A percentile compares a stretch with the other conserved stretches of the same genome.
phyloP scores from a whole-genome alignment of 2,329 filamentous ascomycete genomes.

The Cladosporium velox region DNA sequence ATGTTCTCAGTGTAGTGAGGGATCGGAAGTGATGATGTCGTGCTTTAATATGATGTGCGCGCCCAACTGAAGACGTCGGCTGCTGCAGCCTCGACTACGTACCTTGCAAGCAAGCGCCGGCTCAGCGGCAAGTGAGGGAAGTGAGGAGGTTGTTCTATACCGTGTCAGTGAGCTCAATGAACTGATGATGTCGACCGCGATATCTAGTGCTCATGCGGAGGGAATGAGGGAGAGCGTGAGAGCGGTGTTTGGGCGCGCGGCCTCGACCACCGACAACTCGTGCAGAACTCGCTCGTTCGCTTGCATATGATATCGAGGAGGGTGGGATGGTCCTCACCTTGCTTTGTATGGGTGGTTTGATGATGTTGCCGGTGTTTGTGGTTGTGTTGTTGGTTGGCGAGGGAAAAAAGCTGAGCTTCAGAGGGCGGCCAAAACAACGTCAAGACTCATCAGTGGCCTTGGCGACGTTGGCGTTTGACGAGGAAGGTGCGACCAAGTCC shows the following conservation, averaged over 20 bases:
- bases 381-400: conserved; percentile 4
- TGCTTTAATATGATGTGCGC: background rate
- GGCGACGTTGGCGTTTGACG: background rate
- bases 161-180: conserved; percentile 1
- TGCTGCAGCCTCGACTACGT: background rate
- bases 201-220: background rate
- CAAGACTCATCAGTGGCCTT: background rate
- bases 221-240: background rate
- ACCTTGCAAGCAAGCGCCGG: conserved; percentile 14
- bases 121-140: background rate
- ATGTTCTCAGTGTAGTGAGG: background rate
- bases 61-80: background rate
- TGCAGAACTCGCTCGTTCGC: background rate
- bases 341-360: background rate
- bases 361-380: background rate
- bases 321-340: background rate
- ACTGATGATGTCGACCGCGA: background rate
- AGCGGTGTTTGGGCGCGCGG: background rate
- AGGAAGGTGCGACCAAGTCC: conserved; percentile 3
- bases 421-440: background rate
- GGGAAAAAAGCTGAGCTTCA: conserved; percentile 6
- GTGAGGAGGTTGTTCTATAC: background rate
- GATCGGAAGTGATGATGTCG: background rate
- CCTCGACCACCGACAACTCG: background rate
- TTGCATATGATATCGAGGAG: background rate